Percentiles rank a stretch among this genome's conserved stretches.
phyloP scores from a whole-genome alignment of 768 basidiomycete genomes.

The Tephrocybe sp. region DNA sequence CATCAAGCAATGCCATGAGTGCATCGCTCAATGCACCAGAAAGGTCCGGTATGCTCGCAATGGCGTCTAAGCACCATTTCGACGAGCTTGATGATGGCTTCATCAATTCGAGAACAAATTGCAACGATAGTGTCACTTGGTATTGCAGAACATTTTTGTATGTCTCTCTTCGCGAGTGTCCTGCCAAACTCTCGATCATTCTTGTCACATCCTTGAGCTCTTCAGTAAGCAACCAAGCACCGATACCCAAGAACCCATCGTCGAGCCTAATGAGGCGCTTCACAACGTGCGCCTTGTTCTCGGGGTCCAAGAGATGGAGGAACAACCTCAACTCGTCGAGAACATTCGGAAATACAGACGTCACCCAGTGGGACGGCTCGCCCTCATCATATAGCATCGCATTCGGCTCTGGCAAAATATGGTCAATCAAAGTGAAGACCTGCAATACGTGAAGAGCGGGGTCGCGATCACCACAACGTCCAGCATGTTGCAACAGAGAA shows the following conservation, averaged over 20 bases:
- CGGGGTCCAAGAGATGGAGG: slow-evolving; percentile 55
- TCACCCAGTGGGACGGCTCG: slow-evolving; percentile 47
- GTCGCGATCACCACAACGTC: slow-evolving; percentile 42
- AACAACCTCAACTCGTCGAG: slow-evolving; percentile 57
- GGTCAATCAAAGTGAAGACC: slow-evolving; percentile 55
- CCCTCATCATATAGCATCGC: slow-evolving; percentile 25
- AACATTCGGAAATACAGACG: slow-evolving; percentile 54
- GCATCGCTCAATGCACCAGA: slow-evolving; percentile 38
- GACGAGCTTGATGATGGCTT: slow-evolving; percentile 36
- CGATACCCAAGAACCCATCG: slow-evolving; percentile 52
- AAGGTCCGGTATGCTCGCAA: slow-evolving; percentile 45
- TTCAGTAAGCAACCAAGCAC: slow-evolving; percentile 70
- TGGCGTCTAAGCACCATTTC: slow-evolving; percentile 42
- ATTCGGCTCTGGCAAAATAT: slow-evolving; percentile 46
- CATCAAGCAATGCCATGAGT: slow-evolving; percentile 48
- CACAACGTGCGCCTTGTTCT: slow-evolving; percentile 53
- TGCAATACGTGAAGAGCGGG: slow-evolving; percentile 58
- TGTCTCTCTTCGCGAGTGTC: slow-evolving; percentile 27
- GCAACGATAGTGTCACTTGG: slow-evolving; percentile 49
- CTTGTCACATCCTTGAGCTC: slow-evolving; percentile 55
- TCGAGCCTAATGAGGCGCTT: slow-evolving; percentile 59
- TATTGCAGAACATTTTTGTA: slow-evolving; percentile 42
- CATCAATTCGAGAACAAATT: slow-evolving; percentile 48
- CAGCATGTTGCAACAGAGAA: slow-evolving; percentile 52
- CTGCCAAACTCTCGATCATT: slow-evolving; percentile 35